Evolutionary conservation across 2,329 filamentous ascomycete genomes (phyloP).

Genomic region (Penicillium sp.): DNA sequence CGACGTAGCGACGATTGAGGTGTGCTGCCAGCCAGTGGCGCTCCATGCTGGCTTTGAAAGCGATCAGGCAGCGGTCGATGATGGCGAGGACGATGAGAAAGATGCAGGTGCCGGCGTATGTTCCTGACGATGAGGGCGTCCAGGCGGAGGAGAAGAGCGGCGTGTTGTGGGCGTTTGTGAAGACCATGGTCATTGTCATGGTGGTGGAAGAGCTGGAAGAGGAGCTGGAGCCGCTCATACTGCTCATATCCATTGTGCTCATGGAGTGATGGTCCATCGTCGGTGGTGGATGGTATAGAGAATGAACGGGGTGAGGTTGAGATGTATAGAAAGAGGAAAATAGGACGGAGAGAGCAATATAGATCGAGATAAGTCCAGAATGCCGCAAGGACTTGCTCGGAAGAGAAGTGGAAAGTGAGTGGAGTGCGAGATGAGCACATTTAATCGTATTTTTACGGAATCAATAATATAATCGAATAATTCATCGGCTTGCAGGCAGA

Average conservation of each 20-base stretch:
- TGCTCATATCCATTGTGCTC: conserved; percentile 10
- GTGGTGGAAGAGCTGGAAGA: conserved; percentile 1
- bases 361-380: neutral
- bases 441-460: neutral
- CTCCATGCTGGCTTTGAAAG: conserved; percentile 63
- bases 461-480: neutral
- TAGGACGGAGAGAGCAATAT: neutral
- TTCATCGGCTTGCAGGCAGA: neutral
- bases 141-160: conserved; percentile 69
- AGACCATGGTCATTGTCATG: conserved; percentile 40
- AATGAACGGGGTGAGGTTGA: neutral
- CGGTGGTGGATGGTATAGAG: neutral
- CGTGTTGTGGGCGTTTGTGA: conserved; percentile 61
- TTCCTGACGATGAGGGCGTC: conserved; percentile 69
- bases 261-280: conserved; percentile 10
- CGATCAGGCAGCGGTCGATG: conserved; percentile 69
- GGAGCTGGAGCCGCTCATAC: conserved; percentile 10
- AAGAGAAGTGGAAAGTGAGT: neutral
- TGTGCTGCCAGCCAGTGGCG: conserved; percentile 70
- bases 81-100: conserved; percentile 79
- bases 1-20: conserved; percentile 73
- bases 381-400: neutral
- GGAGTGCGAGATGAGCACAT: conserved; percentile 3
- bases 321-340: neutral
- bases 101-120: conserved; percentile 87